Evolutionary conservation across 495 filamentous ascomycete genomes (phyloP).

Genomic region (Xylaria curta): DNA sequence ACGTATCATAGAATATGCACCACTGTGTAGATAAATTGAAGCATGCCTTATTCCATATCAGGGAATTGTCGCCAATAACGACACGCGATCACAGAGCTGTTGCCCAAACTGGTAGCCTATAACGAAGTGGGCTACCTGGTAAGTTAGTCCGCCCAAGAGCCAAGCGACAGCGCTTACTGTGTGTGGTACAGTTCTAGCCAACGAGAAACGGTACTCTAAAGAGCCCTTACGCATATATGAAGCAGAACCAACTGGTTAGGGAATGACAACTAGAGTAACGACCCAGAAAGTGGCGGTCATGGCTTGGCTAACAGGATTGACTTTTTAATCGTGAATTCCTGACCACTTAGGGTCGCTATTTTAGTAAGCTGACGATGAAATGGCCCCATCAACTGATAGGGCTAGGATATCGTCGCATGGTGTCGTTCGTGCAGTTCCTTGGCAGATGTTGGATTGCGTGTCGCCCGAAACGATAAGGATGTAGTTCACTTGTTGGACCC

Average conservation of each 20-base stretch:
- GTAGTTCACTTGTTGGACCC: neutral
- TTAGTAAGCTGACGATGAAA: conserved; percentile 23
- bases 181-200: neutral
- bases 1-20: neutral
- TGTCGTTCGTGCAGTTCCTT: neutral
- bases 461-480: neutral
- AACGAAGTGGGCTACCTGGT: neutral
- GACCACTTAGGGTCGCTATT: neutral
- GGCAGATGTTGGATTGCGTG: neutral
- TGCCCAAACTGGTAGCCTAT: neutral
- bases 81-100: neutral
- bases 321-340: neutral
- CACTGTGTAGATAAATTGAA: neutral
- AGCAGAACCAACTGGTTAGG: too few species aligned
- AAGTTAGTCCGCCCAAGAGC: neutral
- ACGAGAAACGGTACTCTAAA: neutral
- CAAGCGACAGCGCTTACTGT: conserved; percentile 9
- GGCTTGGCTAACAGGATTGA: neutral
- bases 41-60: neutral
- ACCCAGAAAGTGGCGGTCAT: neutral
- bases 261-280: neutral
- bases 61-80: neutral
- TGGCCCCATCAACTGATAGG: conserved; percentile 11
- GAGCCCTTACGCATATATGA: too few species aligned
- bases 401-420: neutral